Conservation (phyloP, 768 basidiomycete species). For the Leccinum rimulosum region DNA sequence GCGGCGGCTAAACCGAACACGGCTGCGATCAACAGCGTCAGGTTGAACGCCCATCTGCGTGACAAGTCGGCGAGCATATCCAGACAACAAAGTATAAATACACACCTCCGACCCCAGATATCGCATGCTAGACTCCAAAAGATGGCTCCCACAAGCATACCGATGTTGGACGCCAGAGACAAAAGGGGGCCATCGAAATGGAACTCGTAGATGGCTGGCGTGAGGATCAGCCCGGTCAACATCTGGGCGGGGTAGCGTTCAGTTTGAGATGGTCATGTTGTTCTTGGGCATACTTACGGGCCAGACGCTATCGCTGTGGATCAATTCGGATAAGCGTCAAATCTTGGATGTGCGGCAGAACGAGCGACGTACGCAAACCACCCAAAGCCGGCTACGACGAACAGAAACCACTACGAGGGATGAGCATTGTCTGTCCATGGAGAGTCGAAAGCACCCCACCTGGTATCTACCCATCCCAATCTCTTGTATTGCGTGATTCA, state of each 20-base stretch:
- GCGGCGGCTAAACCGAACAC: conserved; percentile 53
- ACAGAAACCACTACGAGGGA: conserved; percentile 35
- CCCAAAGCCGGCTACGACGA: conserved; percentile 39
- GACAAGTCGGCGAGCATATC: not conserved
- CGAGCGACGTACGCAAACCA: conserved; percentile 37
- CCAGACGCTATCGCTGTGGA: conserved; percentile 19
- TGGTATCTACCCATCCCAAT: conserved; percentile 60
- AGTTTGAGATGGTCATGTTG: conserved; percentile 16
- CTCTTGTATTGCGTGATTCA: conserved; percentile 48
- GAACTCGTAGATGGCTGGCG: conserved; percentile 49
- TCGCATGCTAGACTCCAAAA: conserved; percentile 50
- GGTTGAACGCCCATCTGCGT: conserved; percentile 48
- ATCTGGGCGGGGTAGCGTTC: conserved; percentile 26
- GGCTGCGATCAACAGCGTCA: conserved; percentile 52
- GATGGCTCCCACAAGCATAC: conserved; percentile 49
- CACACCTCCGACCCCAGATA: conserved; percentile 48
- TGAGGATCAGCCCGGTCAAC: conserved; percentile 43
- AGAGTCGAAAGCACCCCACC: conserved; percentile 23
- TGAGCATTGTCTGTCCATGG: not conserved
- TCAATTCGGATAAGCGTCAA: too few relatives aligned
- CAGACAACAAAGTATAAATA: not conserved
- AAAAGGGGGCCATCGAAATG: conserved; percentile 46
- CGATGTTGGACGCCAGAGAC: conserved; percentile 50
- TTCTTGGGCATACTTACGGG: conserved; percentile 27
- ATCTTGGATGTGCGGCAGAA: too few relatives aligned